These are phyloP conservation scores for Trapa bicornis DNA, from an alignment of 345 rosid genomes.

Conservation along the genomic window DNA sequence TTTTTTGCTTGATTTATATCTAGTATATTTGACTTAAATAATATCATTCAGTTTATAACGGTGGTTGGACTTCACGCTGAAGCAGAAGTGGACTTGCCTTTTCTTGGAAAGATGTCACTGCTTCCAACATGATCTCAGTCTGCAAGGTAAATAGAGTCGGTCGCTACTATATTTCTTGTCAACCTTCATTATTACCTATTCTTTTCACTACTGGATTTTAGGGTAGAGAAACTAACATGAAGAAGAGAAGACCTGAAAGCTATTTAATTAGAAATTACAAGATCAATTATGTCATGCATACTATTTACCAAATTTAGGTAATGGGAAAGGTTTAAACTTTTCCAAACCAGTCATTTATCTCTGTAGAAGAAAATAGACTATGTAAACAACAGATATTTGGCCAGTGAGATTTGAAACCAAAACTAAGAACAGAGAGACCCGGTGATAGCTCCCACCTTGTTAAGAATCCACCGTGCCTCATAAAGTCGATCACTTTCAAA, in stretches of 20 bases:
- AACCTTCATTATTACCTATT: too few relatives aligned
- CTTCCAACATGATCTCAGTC: constrained; percentile 4
- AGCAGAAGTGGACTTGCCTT: not conserved
- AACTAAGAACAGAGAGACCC: not conserved
- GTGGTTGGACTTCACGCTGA: too few relatives aligned
- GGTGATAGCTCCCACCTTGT: not conserved
- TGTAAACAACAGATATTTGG: not conserved
- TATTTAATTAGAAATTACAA: not conserved
- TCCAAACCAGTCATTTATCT: not conserved
- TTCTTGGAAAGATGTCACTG: not conserved
- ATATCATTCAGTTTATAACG: too few relatives aligned
- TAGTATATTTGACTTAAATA: too few relatives aligned
- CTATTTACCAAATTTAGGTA: not conserved
- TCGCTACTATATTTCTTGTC: too few relatives aligned
- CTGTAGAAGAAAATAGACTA: not conserved
- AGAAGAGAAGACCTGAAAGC: not conserved
- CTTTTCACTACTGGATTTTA: not conserved
- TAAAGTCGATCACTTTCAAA: not conserved
- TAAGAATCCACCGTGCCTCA: not conserved
- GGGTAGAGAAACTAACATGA: not conserved
- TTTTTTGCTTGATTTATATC: too few relatives aligned
- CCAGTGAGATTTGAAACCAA: not conserved
- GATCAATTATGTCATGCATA: not conserved
- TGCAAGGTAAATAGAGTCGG: not conserved
- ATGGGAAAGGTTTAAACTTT: not conserved